Evolutionary conservation across 768 basidiomycete genomes (phyloP), one percentile per base, ranked within the genome.

Genomic region (Lactarius psammicola): DNA sequence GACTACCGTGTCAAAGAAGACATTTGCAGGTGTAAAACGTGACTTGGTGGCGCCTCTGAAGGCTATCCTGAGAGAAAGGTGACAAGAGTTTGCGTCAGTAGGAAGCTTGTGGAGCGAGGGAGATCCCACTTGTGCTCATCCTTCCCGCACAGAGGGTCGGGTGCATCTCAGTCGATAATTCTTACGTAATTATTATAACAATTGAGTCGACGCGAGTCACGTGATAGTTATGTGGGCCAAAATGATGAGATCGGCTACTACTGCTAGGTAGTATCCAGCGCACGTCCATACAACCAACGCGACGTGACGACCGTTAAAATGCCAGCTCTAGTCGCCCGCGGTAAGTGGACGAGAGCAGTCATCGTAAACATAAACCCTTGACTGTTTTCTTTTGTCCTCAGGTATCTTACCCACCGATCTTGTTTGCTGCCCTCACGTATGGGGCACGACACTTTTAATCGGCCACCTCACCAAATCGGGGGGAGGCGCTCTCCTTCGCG

Each of bases 11-110:
- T 75, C 74, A 42, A 79, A 74, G 70, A 74, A 73, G 49, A 75
- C 73, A 20, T 80, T 82, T 56, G 75, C 75, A 44, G 77, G 78
- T 28, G 77, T 81, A 0, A 77, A 76, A 23, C 75, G 74, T 34
- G 76, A 77, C 2, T 67, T 80, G 6, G 71, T 79, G 56, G 72
- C 74, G 46, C 76, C 77, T 63, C 64, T 84, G 68, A 82, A 78
- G 70, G 72, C 72, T 61, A 72, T 82, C 58, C 38, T 74, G 60
- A 73, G 70, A 65, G 77, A 77, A 56, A 70, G 68, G 40, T 77
- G 64, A 74, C n/a, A 31, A 18, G 40, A 54, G 31, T 44, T n/a
- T 8, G 42, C 18, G 46, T 30, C 33, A 34, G 46, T 36, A 51
- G 36, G 63, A 36, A n/a, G 23, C 9, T 46, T 54, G 15, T n/a